Percentiles rank a stretch among this genome's conserved stretches.
Conservation (phyloP, 2,329 filamentous ascomycete species). For the Sarocladium kiliense region DNA sequence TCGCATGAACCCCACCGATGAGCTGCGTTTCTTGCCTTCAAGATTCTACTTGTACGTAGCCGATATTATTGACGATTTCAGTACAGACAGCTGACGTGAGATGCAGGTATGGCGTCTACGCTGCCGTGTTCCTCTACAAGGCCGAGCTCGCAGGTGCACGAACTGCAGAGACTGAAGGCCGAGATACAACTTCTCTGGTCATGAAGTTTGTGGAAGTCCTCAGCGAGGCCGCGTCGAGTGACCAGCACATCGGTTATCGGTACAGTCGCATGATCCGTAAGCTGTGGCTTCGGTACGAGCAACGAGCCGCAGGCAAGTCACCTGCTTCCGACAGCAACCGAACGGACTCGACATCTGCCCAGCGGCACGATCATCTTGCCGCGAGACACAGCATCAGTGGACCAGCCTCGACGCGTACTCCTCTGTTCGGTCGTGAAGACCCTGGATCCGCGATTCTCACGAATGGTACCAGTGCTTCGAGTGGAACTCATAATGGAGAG, state of each 20-base stretch:
- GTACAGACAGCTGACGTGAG: neutral
- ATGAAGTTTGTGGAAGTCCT: slow-evolving; percentile 6
- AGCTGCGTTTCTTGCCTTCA: slow-evolving; percentile 5
- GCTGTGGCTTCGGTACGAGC: slow-evolving; percentile 7
- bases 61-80: neutral
- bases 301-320: slow-evolving; percentile 1
- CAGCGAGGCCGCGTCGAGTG: slow-evolving; percentile 4
- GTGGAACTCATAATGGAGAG: neutral
- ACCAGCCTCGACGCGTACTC: neutral
- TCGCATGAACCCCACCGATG: slow-evolving; percentile 1
- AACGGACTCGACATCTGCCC: neutral
- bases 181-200: neutral
- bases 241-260: slow-evolving; percentile 1
- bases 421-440: neutral
- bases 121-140: slow-evolving; percentile 11
- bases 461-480: neutral
- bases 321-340: slow-evolving; percentile 2
- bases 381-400: slow-evolving; percentile 1
- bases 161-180: slow-evolving; percentile 4
- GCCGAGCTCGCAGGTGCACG: slow-evolving; percentile 1
- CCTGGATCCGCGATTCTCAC: neutral
- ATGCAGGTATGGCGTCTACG: slow-evolving; percentile 11
- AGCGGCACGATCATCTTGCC: neutral
- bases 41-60: slow-evolving; percentile 8
- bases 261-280: slow-evolving; percentile 6